Evolutionary conservation across 2,329 filamentous ascomycete species (phyloP).

Genomic region (Rhynchosporium secalis): DNA sequence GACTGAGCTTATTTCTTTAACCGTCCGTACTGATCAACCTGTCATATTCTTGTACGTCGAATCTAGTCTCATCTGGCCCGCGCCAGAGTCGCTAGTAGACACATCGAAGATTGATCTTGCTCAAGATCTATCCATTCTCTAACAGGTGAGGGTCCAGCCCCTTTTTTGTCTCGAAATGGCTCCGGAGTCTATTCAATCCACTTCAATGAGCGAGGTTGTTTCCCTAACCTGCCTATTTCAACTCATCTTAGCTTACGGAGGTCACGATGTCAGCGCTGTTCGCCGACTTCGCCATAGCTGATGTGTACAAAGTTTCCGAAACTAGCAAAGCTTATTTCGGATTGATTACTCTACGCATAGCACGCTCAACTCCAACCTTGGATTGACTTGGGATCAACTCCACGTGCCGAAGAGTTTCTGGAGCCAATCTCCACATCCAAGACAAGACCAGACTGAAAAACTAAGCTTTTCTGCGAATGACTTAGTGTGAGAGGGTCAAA

Average conservation of each 20-base stretch:
- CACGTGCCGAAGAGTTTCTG: not conserved
- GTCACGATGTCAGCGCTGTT: slow-evolving; percentile 5
- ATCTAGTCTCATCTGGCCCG: not conserved
- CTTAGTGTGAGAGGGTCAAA: not conserved
- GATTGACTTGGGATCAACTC: slow-evolving; percentile 8
- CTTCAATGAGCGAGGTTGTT: not conserved
- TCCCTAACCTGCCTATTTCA: no score
- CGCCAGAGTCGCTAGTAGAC: slow-evolving; percentile 1
- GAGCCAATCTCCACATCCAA: slow-evolving; percentile 5
- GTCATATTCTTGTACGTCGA: slow-evolving; percentile 6
- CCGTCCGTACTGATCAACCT: not conserved
- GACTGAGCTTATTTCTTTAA: not conserved
- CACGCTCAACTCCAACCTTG: not conserved
- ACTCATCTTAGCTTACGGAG: slow-evolving; percentile 1
- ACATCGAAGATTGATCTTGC: not conserved
- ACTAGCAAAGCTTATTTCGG: not conserved
- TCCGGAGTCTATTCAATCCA: not conserved
- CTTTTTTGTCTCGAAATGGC: slow-evolving; percentile 8
- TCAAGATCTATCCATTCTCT: not conserved
- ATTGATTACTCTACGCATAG: not conserved
- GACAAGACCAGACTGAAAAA: slow-evolving; percentile 1
- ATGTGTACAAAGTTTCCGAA: slow-evolving; percentile 5
- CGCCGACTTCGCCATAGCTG: slow-evolving; percentile 7
- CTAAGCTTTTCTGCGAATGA: not conserved
- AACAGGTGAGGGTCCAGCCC: slow-evolving; percentile 2